Evolutionary conservation across 495 filamentous ascomycete genomes (phyloP).

Genomic region (Tuber melanosporum): DNA sequence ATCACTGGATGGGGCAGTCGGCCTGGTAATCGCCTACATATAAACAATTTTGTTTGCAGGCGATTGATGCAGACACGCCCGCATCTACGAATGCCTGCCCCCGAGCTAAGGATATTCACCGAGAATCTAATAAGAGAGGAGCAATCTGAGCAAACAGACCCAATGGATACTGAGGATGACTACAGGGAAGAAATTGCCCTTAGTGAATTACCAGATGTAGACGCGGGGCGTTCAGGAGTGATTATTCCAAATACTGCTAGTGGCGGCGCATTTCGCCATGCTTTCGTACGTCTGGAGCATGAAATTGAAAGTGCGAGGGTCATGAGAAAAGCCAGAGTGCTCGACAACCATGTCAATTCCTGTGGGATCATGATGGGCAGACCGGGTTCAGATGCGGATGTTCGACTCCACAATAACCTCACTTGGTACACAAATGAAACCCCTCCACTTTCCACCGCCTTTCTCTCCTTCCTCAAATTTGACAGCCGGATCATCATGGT

Average conservation of each 20-base stretch:
- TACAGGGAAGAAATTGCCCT: not conserved
- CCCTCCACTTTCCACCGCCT: not conserved
- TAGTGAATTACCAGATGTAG: not conserved
- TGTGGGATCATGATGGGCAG: not conserved
- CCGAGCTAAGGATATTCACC: constrained; percentile 7
- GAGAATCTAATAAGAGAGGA: not conserved
- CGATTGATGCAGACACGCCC: constrained; percentile 8
- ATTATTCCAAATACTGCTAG: not conserved
- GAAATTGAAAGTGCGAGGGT: not conserved
- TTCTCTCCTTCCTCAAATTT: not conserved
- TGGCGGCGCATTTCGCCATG: not conserved
- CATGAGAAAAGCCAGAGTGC: not conserved
- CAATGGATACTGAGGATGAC: not conserved
- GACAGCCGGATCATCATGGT: not conserved
- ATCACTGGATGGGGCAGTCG: constrained; percentile 20
- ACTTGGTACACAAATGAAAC: not conserved
- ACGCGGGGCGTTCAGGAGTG: not conserved
- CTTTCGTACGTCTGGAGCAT: not conserved
- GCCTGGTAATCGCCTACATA: not conserved
- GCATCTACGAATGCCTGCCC: constrained; percentile 15
- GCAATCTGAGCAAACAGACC: too few species aligned
- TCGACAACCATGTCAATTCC: not conserved
- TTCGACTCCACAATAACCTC: not conserved
- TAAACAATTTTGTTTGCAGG: constrained; percentile 3
- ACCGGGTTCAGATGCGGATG: not conserved